Evolutionary conservation across 1,284 basidiomycete species (phyloP).

Genomic region (Cryptococcus sp.): DNA sequence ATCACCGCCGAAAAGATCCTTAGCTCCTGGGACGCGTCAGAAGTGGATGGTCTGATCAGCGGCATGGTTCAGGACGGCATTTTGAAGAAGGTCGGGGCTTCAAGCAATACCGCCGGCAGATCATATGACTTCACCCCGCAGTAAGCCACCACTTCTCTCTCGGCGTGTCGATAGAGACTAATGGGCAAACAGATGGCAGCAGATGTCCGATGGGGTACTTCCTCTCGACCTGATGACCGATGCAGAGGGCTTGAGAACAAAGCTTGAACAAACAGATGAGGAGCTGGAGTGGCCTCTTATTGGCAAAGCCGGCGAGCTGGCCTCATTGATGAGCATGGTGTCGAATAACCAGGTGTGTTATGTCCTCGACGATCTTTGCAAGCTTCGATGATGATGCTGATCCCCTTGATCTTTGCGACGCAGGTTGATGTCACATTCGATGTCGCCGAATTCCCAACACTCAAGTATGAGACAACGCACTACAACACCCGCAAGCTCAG

Average conservation of each 20-base stretch:
- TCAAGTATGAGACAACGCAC: slow-evolving; percentile 22
- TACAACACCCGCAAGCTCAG: slow-evolving; percentile 47
- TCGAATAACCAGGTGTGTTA: slow-evolving; percentile 39
- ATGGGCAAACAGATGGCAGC: slow-evolving; percentile 45
- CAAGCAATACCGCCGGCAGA: slow-evolving; percentile 16
- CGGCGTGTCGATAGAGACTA: background rate
- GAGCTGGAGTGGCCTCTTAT: slow-evolving; percentile 37
- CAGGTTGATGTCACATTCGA: slow-evolving; percentile 42
- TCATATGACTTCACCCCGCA: slow-evolving; percentile 18
- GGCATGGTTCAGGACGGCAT: slow-evolving; percentile 38
- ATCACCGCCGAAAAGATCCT: slow-evolving; percentile 61
- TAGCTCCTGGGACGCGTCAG: slow-evolving; percentile 59
- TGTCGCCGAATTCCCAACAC: slow-evolving; percentile 24
- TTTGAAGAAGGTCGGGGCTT: slow-evolving; percentile 24
- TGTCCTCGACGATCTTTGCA: background rate
- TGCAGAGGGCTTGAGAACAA: slow-evolving; percentile 64
- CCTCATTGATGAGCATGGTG: slow-evolving; percentile 40
- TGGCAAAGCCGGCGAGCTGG: slow-evolving; percentile 40
- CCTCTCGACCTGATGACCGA: slow-evolving; percentile 67
- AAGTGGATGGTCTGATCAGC: slow-evolving; percentile 59
- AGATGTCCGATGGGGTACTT: slow-evolving; percentile 60
- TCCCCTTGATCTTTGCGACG: background rate
- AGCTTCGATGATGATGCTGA: background rate
- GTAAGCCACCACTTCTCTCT: slow-evolving; percentile 7
- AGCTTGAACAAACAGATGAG: slow-evolving; percentile 54